phyloP scores from a whole-genome alignment of 306 rosid genomes.

The Crataegus laevigata region DNA sequence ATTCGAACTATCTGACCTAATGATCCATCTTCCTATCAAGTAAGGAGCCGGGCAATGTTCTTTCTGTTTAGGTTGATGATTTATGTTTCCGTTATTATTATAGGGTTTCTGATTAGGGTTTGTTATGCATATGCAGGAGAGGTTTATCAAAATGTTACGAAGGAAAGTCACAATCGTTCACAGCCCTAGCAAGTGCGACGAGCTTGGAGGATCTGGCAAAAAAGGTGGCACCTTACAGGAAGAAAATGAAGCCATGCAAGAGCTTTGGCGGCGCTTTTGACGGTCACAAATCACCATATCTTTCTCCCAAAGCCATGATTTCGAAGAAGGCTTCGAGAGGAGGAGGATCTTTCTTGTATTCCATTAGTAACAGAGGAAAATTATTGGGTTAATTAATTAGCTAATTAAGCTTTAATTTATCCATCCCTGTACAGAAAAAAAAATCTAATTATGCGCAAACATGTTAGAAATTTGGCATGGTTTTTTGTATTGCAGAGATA shows the following conservation, averaged over 20 bases:
- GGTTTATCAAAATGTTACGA: conserved; percentile 73
- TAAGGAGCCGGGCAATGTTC: background rate
- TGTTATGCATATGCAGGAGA: conserved; percentile 44
- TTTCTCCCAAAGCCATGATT: conserved; percentile 51
- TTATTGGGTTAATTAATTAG: conserved; percentile 17
- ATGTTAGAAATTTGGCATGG: background rate
- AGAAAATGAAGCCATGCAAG: conserved; percentile 64
- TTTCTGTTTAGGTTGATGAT: background rate
- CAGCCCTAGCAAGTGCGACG: conserved; percentile 53
- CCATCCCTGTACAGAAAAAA: conserved; percentile 11
- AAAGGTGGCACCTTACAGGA: conserved; percentile 36
- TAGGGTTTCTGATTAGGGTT: background rate
- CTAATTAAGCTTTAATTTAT: conserved; percentile 1
- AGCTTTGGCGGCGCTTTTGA: conserved; percentile 57
- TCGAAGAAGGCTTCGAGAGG: conserved; percentile 55
- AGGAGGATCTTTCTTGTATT: conserved; percentile 29
- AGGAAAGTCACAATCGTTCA: conserved; percentile 77
- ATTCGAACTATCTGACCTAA: conserved; percentile 61
- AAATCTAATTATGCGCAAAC: background rate
- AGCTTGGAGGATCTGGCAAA: conserved; percentile 72
- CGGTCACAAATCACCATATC: conserved; percentile 29
- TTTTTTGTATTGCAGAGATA: background rate
- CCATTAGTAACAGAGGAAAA: conserved; percentile 26
- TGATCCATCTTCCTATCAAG: conserved; percentile 81
- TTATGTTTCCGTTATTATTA: background rate